Percentiles rank a stretch among this genome's conserved stretches.
Conservation (phyloP, 108 stramenopile genomes). For the Conticribra guillardii region DNA sequence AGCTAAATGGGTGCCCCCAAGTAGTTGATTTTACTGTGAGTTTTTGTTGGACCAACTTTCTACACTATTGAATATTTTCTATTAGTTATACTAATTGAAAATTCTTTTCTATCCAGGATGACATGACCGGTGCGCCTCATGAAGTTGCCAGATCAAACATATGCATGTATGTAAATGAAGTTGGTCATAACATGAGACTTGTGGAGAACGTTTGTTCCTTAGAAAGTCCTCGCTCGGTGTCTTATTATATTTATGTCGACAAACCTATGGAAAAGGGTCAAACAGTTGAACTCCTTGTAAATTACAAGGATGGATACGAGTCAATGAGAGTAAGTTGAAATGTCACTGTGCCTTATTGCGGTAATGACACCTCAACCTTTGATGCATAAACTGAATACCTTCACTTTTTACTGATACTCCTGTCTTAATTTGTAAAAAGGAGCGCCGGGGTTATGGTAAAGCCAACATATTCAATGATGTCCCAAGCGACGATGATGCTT, state of each 20-base stretch:
- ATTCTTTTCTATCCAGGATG: conserved; percentile 5
- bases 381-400: not conserved
- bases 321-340: conserved; percentile 9
- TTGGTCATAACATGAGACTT: conserved; percentile 28
- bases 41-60: no score
- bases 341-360: not conserved
- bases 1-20: conserved; percentile 29
- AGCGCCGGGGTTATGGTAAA: conserved; percentile 41
- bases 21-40: conserved; percentile 43
- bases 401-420: not conserved
- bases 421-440: not conserved
- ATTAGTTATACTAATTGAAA: no score
- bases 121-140: conserved; percentile 42
- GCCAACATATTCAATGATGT: conserved; percentile 19
- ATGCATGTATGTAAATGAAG: conserved; percentile 51
- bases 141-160: conserved; percentile 22
- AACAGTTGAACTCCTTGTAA: conserved; percentile 42
- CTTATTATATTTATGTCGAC: conserved; percentile 32
- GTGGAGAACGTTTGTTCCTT: conserved; percentile 38
- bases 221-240: conserved; percentile 29
- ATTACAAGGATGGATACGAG: conserved; percentile 43
- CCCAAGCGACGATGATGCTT: conserved; percentile 27
- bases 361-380: not conserved
- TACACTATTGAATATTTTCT: no score
- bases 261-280: conserved; percentile 38